Evolutionary conservation across 345 rosid species (phyloP), one percentile per base, ranked within the genome.

Genomic region (Salix purpurea): DNA sequence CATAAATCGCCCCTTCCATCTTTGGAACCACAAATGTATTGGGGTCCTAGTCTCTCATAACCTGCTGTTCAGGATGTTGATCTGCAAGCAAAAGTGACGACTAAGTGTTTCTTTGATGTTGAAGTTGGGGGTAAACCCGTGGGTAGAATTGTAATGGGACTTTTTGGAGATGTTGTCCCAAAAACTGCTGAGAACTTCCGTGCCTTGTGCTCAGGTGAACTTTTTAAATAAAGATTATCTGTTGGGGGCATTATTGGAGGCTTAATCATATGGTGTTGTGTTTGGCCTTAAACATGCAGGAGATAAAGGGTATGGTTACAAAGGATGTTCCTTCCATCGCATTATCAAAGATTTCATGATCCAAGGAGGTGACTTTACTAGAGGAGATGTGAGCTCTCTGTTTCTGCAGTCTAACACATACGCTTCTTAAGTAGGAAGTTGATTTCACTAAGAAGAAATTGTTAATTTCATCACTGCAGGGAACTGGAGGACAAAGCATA

Each of bases 301-400:
- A 74, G 99, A 93, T 87, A 91, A 89, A 28, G 93, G 93, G 24
- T 93, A 80, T 73, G 97, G 94, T 28, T 95, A 86, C 86, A 93
- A 93, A 82, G 96, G 97, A 67, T 89, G 88, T 74, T 89, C 97
- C 1, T 93, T 95, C 76, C 99, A 95, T 81, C 96, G 99, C 42
- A 88, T 95, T 58, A 95, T 95, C 28, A 93, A 89, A 83, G 93
- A 90, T 65, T 93, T 95, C 84, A 95, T 95, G 97, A 95, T 95
- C 80, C 97, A 95, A 78, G 97, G 94, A 79, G 99, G 97, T 61
- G 99, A 95, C 81, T 95, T 95, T 86, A 88, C 92, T 1, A 82
- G 81, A 69, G 97, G 92, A 84, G 82, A 93, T 84, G 99, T 93
- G 81, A 81, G 83, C 44, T 74, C 48, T 76, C 66, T 62, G 61